phyloP scores from a whole-genome alignment of 768 basidiomycete species.

The Mycena alexandri region DNA sequence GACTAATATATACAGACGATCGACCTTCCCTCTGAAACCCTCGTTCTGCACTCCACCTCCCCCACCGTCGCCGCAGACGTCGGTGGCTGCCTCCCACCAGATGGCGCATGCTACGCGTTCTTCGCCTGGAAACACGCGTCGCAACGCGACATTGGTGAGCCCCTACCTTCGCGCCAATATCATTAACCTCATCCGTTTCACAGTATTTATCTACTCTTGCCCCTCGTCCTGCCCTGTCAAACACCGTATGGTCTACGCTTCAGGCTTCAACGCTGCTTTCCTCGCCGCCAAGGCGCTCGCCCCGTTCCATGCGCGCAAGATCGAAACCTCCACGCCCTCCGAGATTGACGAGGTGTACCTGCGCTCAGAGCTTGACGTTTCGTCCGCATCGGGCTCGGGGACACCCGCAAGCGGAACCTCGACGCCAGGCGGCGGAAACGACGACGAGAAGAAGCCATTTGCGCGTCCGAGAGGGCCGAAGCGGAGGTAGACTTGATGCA shows the following conservation, averaged over 20 bases:
- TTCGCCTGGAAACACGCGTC: conserved; percentile 72
- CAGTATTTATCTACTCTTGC: conserved; percentile 94
- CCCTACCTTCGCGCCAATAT: not conserved
- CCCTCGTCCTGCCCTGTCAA: conserved; percentile 86
- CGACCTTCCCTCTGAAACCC: conserved; percentile 71
- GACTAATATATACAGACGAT: conserved; percentile 63
- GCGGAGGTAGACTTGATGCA: conserved; percentile 51
- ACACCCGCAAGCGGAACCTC: conserved; percentile 34
- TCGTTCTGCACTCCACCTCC: conserved; percentile 58
- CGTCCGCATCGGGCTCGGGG: conserved; percentile 32
- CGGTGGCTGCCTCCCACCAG: conserved; percentile 61
- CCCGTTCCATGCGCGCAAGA: conserved; percentile 66
- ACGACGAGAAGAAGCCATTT: conserved; percentile 62
- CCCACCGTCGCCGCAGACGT: conserved; percentile 60
- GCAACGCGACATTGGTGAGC: conserved; percentile 72
- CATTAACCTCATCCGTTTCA: conserved; percentile 5
- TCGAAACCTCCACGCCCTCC: conserved; percentile 85
- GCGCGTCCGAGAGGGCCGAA: conserved; percentile 80
- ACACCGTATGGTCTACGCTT: conserved; percentile 90
- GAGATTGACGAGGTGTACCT: conserved; percentile 79
- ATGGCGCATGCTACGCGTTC: conserved; percentile 77
- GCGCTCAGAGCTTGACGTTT: conserved; percentile 65
- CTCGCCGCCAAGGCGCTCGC: conserved; percentile 65
- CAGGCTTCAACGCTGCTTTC: conserved; percentile 70
- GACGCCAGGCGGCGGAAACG: conserved; percentile 25